These are phyloP conservation scores for Phytophthora meadii DNA, from an alignment of 352 stramenopile genomes.

Conservation along the genomic window DNA sequence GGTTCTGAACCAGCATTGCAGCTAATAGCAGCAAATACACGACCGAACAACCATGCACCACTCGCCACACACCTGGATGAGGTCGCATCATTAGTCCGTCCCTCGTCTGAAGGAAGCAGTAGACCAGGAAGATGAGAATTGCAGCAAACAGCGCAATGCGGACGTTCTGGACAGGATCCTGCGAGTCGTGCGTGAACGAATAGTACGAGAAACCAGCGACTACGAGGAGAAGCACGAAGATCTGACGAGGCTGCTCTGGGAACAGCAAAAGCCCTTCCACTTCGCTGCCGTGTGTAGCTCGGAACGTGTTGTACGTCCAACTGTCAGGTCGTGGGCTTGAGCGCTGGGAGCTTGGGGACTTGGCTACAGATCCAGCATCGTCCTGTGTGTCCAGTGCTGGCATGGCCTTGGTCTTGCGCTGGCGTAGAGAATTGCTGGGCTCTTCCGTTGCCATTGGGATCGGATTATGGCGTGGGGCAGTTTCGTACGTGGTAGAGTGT, in stretches of 20 bases:
- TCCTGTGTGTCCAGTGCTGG: constrained; percentile 16
- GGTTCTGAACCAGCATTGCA: constrained; percentile 75
- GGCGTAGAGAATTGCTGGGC: constrained; percentile 13
- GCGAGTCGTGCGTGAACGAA: constrained; percentile 83
- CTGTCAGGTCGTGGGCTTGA: constrained; percentile 34
- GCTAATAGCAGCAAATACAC: constrained; percentile 82
- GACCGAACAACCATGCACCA: constrained; percentile 83
- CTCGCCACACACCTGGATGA: constrained; percentile 79
- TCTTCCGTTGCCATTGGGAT: constrained; percentile 17
- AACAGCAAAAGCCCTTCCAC: constrained; percentile 78
- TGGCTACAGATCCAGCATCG: not conserved
- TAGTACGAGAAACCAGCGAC: constrained; percentile 77
- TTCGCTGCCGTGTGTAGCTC: constrained; percentile 57
- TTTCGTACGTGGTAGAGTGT: not conserved
- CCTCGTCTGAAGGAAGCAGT: constrained; percentile 86
- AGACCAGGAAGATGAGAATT: constrained; percentile 84
- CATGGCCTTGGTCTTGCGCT: constrained; percentile 23
- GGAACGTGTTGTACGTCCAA: constrained; percentile 68
- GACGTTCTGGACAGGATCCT: constrained; percentile 71
- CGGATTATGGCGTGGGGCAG: constrained; percentile 1
- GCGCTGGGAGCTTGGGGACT: constrained; percentile 6
- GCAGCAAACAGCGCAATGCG: constrained; percentile 67
- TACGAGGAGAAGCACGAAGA: constrained; percentile 71
- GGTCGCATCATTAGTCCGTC: constrained; percentile 82
- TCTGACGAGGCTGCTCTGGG: constrained; percentile 79